These are phyloP conservation scores for Xylaria sp. DNA, from an alignment of 2,329 filamentous ascomycete species.

Conservation along the genomic window DNA sequence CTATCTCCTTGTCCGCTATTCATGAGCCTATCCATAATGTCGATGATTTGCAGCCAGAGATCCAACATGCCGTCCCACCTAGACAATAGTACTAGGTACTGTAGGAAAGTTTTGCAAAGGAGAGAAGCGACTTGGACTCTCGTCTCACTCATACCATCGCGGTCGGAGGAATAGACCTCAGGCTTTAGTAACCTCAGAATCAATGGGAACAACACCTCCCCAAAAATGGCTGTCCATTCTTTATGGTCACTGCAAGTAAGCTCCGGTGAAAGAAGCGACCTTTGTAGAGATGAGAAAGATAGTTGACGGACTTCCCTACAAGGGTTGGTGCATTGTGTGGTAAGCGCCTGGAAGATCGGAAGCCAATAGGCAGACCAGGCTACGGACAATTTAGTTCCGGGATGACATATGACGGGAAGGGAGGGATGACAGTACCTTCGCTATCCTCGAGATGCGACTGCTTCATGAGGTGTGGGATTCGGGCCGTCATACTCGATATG, in stretches of 20 bases:
- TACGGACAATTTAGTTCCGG: slow-evolving; percentile 46
- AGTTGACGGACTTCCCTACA: slow-evolving; percentile 91
- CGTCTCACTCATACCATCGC: slow-evolving; percentile 93
- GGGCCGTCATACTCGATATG: slow-evolving; percentile 79
- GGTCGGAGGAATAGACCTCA: slow-evolving; percentile 90
- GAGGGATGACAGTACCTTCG: slow-evolving; percentile 63
- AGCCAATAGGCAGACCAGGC: slow-evolving; percentile 99
- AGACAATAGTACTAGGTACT: slow-evolving; percentile 84
- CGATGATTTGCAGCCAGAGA: slow-evolving; percentile 89
- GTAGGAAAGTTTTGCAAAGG: slow-evolving; percentile 92
- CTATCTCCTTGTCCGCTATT: slow-evolving; percentile 93
- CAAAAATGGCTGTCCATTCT: slow-evolving; percentile 95
- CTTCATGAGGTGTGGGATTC: slow-evolving; percentile 85
- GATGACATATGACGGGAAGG: background rate
- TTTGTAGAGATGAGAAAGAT: slow-evolving; percentile 84
- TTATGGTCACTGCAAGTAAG: slow-evolving; percentile 82
- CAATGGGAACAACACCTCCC: slow-evolving; percentile 89
- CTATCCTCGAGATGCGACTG: slow-evolving; percentile 89
- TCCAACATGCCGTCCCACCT: slow-evolving; percentile 89
- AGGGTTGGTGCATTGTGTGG: slow-evolving; percentile 89
- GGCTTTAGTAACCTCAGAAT: slow-evolving; percentile 88
- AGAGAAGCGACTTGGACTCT: slow-evolving; percentile 89
- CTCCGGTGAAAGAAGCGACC: slow-evolving; percentile 82
- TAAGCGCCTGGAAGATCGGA: slow-evolving; percentile 88
- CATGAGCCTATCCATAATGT: slow-evolving; percentile 94